phyloP scores from a whole-genome alignment of 495 filamentous ascomycete genomes.

The Aspergillus campestris region DNA sequence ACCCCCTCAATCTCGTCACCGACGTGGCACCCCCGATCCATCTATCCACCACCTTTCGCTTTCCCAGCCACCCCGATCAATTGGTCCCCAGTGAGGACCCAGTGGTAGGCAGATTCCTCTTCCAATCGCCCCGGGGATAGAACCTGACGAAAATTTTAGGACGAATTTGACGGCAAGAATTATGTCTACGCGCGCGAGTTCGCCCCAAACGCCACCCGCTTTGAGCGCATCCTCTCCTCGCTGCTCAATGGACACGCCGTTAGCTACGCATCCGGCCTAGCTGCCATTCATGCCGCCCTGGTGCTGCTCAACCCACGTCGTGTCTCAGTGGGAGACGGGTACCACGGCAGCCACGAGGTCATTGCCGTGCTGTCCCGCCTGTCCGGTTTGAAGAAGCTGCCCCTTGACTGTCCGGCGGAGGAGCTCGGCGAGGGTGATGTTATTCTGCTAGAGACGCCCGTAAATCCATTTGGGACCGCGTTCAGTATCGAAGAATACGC shows the following conservation, averaged over 20 bases:
- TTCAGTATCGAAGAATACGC: constrained; percentile 55
- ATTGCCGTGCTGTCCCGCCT: constrained; percentile 56
- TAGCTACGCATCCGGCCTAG: constrained; percentile 70
- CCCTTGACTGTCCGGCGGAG: constrained; percentile 43
- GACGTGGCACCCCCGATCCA: constrained; percentile 78
- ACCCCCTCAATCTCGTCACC: constrained; percentile 52
- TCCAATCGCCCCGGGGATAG: too few relatives aligned
- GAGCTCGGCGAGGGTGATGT: constrained; percentile 60
- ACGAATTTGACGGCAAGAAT: constrained; percentile 13
- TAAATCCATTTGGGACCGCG: constrained; percentile 74
- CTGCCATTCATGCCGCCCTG: constrained; percentile 71
- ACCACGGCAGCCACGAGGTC: constrained; percentile 81
- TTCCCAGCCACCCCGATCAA: constrained; percentile 51
- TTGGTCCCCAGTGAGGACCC: constrained; percentile 35
- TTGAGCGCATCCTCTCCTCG: constrained; percentile 62
- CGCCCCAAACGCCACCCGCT: constrained; percentile 61
- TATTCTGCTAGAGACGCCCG: constrained; percentile 74
- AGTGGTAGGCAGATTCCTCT: constrained; percentile 6
- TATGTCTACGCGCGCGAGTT: constrained; percentile 64
- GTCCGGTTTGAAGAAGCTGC: constrained; percentile 51
- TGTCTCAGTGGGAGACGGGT: constrained; percentile 64
- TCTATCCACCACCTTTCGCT: constrained; percentile 77
- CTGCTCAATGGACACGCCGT: constrained; percentile 56
- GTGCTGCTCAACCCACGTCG: constrained; percentile 61
- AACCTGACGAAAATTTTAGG: neutral